Percentiles rank a stretch among this genome's conserved stretches.
Evolutionary conservation across 257 asterid species (phyloP).

Genomic region (Solanum phureja): DNA sequence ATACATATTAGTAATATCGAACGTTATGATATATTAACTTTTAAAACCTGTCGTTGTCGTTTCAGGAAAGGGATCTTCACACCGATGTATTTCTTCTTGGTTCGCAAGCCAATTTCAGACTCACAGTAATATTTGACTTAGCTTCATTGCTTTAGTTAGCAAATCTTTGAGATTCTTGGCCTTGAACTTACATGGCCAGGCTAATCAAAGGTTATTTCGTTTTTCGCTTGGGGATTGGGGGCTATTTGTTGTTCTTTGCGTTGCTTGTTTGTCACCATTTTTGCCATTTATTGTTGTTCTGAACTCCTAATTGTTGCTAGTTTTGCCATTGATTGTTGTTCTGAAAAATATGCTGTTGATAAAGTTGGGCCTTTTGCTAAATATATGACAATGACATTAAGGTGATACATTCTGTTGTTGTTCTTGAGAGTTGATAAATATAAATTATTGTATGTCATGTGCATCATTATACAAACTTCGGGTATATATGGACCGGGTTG

Average conservation of each 20-base stretch:
- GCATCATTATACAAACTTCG: not conserved
- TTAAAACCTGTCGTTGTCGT: not conserved
- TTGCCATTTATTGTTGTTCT: not conserved
- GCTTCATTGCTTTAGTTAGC: slow-evolving; percentile 13
- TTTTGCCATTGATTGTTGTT: not conserved
- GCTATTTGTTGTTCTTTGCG: not conserved
- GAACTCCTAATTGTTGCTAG: not conserved
- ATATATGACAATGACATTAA: not conserved
- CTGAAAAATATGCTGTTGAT: not conserved
- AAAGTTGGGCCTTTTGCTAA: not conserved
- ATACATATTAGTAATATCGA: not conserved
- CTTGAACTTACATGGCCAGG: not conserved
- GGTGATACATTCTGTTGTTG: not conserved
- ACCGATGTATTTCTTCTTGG: slow-evolving; percentile 87
- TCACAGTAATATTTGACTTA: slow-evolving; percentile 7
- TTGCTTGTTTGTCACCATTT: not conserved
- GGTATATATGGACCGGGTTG: not conserved
- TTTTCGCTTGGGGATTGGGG: not conserved
- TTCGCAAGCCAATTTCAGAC: slow-evolving; percentile 48
- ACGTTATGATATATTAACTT: not conserved
- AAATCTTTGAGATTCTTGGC: not conserved
- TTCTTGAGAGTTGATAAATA: not conserved
- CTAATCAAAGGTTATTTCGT: not conserved
- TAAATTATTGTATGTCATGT: not conserved
- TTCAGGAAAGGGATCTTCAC: slow-evolving; percentile 95